Percentiles rank a stretch among this genome's conserved stretches.
Evolutionary conservation across 2,329 filamentous ascomycete genomes (phyloP).

Genomic region (Trichocomaceae sp.): DNA sequence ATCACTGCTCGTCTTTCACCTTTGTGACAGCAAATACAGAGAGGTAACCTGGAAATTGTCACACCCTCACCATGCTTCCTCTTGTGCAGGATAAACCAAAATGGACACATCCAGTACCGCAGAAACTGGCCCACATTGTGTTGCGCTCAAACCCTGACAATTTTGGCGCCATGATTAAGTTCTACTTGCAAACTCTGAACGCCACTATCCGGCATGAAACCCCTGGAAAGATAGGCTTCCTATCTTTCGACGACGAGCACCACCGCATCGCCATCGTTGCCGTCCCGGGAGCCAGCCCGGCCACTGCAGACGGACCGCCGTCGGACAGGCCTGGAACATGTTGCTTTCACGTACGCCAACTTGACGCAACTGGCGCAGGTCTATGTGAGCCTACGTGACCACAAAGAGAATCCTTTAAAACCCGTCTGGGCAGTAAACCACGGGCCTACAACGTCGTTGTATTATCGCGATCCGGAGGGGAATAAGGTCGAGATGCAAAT

Average conservation of each 20-base stretch:
- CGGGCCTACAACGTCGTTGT: constrained; percentile 43
- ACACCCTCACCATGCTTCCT: background rate
- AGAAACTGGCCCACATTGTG: constrained; percentile 20
- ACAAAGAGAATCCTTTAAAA: background rate
- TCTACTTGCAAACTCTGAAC: constrained; percentile 35
- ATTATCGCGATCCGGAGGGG: constrained; percentile 46
- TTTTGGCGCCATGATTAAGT: constrained; percentile 28
- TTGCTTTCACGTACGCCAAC: background rate
- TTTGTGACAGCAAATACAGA: too few species aligned
- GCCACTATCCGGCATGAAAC: constrained; percentile 24
- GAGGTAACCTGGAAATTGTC: too few species aligned
- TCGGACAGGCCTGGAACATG: constrained; percentile 4
- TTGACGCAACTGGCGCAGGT: background rate
- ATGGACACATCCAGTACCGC: constrained; percentile 1
- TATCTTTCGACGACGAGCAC: constrained; percentile 45
- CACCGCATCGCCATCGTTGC: constrained; percentile 42
- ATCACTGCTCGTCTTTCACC: too few species aligned
- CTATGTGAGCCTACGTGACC: constrained; percentile 1
- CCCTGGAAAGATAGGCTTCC: constrained; percentile 26
- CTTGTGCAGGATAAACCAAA: background rate
- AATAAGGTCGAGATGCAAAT: constrained; percentile 45
- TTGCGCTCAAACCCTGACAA: constrained; percentile 20
- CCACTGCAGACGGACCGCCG: constrained; percentile 28
- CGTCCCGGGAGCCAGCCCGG: constrained; percentile 33
- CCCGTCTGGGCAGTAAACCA: constrained; percentile 45